Percentiles rank a stretch among this genome's conserved stretches.
Evolutionary conservation across 1,284 basidiomycete species (phyloP).

Genomic region (Irpex sp.): DNA sequence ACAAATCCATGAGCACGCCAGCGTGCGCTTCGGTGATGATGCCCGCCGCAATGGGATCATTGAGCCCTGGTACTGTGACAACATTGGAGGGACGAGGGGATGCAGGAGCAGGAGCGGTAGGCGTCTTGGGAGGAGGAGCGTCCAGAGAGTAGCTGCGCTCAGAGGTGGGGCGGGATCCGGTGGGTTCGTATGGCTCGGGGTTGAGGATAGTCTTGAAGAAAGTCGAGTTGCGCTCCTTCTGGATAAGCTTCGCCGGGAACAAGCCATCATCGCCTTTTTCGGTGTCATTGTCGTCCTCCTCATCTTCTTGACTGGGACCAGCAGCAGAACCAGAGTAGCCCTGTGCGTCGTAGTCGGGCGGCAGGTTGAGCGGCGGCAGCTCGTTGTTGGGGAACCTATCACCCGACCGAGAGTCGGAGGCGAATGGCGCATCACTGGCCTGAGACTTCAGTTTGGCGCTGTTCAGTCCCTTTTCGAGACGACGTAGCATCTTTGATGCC

Average conservation of each 20-base stretch:
- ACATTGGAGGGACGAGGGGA: conserved; percentile 15
- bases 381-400: conserved; percentile 42
- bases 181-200: conserved; percentile 52
- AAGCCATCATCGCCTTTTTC: conserved; percentile 57
- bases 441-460: conserved; percentile 70
- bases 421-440: conserved; percentile 24
- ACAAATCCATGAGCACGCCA: conserved; percentile 64
- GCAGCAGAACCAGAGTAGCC: conserved; percentile 25
- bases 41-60: conserved; percentile 67
- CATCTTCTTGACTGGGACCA: conserved; percentile 29
- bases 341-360: conserved; percentile 29
- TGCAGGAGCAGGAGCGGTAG: conserved; percentile 20
- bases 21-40: conserved; percentile 66
- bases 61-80: conserved; percentile 29
- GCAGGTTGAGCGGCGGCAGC: conserved; percentile 43
- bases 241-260: conserved; percentile 71
- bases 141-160: conserved; percentile 19
- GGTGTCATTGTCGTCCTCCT: conserved; percentile 62
- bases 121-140: conserved; percentile 22
- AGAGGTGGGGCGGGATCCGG: conserved; percentile 20
- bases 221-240: conserved; percentile 57
- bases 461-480: conserved; percentile 78
- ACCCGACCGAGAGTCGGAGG: conserved; percentile 29
- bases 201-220: conserved; percentile 82
- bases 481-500: conserved; percentile 81